Evolutionary conservation across 306 rosid genomes (phyloP).

Genomic region (Comarum palustre): DNA sequence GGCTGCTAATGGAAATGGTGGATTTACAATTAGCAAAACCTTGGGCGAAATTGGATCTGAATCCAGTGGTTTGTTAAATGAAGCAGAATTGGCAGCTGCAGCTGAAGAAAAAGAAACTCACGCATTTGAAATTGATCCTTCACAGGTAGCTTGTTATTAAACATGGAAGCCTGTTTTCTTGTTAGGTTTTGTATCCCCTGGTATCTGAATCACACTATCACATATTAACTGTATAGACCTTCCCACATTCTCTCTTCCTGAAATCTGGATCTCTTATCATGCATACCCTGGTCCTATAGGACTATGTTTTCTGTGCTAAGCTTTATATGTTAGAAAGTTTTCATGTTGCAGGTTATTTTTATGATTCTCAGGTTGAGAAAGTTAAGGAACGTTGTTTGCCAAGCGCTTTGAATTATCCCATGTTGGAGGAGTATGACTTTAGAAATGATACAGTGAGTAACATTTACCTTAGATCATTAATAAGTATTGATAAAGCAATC

Average conservation of each 20-base stretch:
- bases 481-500: conserved; percentile 14
- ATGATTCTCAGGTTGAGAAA: conserved; percentile 73
- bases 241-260: not conserved
- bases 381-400: conserved; percentile 97
- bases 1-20: conserved; percentile 63
- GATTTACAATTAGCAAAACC: conserved; percentile 82
- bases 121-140: conserved; percentile 75
- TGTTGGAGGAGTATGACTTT: conserved; percentile 98
- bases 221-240: not conserved
- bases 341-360: conserved; percentile 2
- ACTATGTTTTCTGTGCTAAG: not conserved
- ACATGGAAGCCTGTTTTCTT: conserved; percentile 7
- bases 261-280: not conserved
- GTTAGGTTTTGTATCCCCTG: not conserved
- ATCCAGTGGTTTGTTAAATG: conserved; percentile 69
- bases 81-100: conserved; percentile 84
- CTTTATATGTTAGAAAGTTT: not conserved
- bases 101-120: conserved; percentile 91
- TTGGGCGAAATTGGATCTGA: conserved; percentile 67
- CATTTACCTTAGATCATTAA: conserved; percentile 7
- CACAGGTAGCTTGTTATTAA: conserved; percentile 55
- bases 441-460: conserved; percentile 86
- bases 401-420: conserved; percentile 87
- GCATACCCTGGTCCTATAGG: not conserved
- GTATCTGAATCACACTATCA: not conserved